Percentiles rank a stretch among this genome's conserved stretches.
phyloP scores from a whole-genome alignment of 2,329 filamentous ascomycete genomes.

The Neonectria punicea region DNA sequence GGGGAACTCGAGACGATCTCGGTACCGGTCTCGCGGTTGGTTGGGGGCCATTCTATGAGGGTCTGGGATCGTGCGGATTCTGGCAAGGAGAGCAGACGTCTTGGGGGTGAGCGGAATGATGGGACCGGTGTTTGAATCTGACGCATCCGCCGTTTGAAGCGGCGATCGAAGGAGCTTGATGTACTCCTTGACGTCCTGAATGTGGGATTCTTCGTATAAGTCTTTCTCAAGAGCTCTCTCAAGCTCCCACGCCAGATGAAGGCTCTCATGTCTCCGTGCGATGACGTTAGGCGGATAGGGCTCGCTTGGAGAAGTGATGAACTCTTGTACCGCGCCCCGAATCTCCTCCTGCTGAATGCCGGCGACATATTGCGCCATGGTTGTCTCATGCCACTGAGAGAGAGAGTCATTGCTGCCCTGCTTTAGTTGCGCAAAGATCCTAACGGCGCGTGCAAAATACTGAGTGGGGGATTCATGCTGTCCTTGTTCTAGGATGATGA shows the following conservation, averaged over 20 bases:
- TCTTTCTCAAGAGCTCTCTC: constrained; percentile 62
- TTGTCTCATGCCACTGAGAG: constrained; percentile 17
- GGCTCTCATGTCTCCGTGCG: constrained; percentile 61
- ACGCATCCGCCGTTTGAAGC: constrained; percentile 32
- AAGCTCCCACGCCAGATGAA: constrained; percentile 67
- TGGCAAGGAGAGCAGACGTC: constrained; percentile 49
- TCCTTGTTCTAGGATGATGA: constrained; percentile 64
- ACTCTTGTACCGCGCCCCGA: constrained; percentile 52
- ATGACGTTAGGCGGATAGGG: constrained; percentile 53
- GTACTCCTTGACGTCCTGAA: constrained; percentile 58
- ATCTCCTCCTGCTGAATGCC: constrained; percentile 62
- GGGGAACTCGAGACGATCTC: constrained; percentile 78
- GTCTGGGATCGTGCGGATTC: constrained; percentile 58
- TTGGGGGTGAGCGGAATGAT: constrained; percentile 52
- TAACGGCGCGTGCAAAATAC: constrained; percentile 58
- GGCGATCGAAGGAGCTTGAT: constrained; percentile 59
- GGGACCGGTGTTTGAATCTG: constrained; percentile 30
- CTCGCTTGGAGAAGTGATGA: constrained; percentile 25
- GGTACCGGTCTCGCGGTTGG: constrained; percentile 64
- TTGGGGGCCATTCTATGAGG: constrained; percentile 62
- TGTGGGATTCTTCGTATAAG: constrained; percentile 54
- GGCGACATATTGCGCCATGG: constrained; percentile 59
- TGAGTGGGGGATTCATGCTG: constrained; percentile 61
- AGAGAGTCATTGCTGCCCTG: constrained; percentile 16
- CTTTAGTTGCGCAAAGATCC: constrained; percentile 36